Percentiles rank a stretch among this genome's conserved stretches.
Evolutionary conservation across 768 basidiomycete genomes (phyloP).

Genomic region (Tylopilus sp.): DNA sequence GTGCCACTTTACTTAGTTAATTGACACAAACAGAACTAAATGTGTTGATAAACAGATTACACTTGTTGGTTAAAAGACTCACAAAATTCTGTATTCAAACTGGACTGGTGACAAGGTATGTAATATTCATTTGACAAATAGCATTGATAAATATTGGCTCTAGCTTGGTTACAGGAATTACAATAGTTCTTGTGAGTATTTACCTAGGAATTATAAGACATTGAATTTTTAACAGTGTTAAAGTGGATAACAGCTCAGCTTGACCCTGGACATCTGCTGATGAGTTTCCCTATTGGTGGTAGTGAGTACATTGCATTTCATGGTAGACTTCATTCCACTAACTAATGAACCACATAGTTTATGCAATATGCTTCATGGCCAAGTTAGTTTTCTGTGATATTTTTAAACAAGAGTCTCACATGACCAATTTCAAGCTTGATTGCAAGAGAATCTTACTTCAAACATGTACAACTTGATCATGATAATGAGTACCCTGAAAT

Average conservation of each 20-base stretch:
- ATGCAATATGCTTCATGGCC: conserved; percentile 27
- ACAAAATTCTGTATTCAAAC: conserved; percentile 24
- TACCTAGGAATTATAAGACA: not conserved
- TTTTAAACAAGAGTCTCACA: not conserved
- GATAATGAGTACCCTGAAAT: not conserved
- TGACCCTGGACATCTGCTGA: conserved; percentile 16
- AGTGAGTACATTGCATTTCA: conserved; percentile 11
- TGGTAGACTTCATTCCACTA: not conserved
- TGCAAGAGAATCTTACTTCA: conserved; percentile 29
- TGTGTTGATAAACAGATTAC: conserved; percentile 4
- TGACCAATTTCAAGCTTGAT: conserved; percentile 13
- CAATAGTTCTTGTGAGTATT: conserved; percentile 18
- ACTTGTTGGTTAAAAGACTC: conserved; percentile 14
- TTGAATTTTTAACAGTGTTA: not conserved
- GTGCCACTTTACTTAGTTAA: not conserved
- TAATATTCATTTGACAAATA: not conserved
- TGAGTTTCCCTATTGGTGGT: conserved; percentile 25
- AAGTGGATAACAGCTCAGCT: conserved; percentile 22
- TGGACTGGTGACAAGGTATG: conserved; percentile 25
- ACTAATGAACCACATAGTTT: conserved; percentile 15
- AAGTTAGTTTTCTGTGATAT: conserved; percentile 16
- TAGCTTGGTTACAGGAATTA: conserved; percentile 16
- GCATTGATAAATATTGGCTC: not conserved
- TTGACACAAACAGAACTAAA: not conserved
- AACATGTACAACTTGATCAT: not conserved